Percentiles rank a stretch among this genome's conserved stretches.
Evolutionary conservation across 306 rosid genomes (phyloP).

Genomic region (Canavalia gladiata): DNA sequence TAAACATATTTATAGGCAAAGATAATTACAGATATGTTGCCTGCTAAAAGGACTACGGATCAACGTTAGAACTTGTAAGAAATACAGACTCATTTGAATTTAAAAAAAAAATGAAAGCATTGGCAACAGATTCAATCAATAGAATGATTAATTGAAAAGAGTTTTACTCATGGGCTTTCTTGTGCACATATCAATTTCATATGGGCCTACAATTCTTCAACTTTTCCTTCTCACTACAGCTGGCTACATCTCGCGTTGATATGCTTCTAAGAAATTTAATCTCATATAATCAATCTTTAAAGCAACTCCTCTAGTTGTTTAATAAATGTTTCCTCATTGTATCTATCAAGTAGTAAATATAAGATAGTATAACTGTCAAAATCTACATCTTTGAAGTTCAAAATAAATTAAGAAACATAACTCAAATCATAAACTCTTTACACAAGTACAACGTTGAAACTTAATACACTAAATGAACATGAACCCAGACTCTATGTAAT

Average conservation of each 20-base stretch:
- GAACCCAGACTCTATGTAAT: background rate
- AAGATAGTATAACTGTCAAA: background rate
- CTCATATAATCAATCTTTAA: slow-evolving; percentile 1
- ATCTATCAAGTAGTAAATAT: slow-evolving; percentile 20
- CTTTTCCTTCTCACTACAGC: background rate
- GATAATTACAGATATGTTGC: background rate
- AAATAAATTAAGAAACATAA: too few relatives aligned
- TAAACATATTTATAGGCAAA: slow-evolving; percentile 22
- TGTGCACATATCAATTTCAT: background rate
- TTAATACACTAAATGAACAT: background rate
- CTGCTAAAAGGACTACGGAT: background rate
- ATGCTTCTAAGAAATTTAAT: slow-evolving; percentile 5
- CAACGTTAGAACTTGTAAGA: background rate
- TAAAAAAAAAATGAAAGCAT: background rate
- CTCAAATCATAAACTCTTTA: too few relatives aligned
- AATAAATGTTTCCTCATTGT: slow-evolving; percentile 1
- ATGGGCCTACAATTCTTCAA: slow-evolving; percentile 8
- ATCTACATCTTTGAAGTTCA: background rate
- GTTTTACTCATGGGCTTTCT: slow-evolving; percentile 11
- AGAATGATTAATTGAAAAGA: slow-evolving; percentile 1
- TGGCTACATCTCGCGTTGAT: background rate
- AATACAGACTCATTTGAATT: background rate
- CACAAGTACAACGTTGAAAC: background rate
- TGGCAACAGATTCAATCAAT: background rate
- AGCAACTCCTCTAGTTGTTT: background rate